phyloP scores from a whole-genome alignment of 73 alveolate species.

The Blepharisma japonicum region DNA sequence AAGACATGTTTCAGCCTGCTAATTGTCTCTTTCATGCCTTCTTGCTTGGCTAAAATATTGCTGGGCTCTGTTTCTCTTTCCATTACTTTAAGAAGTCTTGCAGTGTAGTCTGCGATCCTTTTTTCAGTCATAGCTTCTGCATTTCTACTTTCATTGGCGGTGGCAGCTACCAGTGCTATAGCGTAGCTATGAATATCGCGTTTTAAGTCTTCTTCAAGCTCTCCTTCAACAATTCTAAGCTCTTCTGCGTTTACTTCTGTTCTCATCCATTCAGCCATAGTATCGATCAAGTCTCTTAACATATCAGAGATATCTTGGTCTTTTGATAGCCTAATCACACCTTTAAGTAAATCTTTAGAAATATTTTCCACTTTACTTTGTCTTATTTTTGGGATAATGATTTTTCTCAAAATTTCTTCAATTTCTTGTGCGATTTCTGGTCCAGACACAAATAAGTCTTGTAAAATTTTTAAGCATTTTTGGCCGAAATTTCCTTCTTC shows the following conservation, averaged over 20 bases:
- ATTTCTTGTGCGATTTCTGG: conserved; percentile 24
- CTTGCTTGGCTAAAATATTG: neutral
- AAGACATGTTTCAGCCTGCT: conserved; percentile 41
- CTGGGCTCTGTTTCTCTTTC: conserved; percentile 38
- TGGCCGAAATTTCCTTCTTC: conserved; percentile 33
- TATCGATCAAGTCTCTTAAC: neutral
- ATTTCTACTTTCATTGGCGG: conserved; percentile 23
- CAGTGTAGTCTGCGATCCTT: conserved; percentile 32
- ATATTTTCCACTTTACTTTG: neutral
- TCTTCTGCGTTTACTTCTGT: conserved; percentile 12
- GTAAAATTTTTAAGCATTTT: neutral
- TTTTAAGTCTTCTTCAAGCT: neutral
- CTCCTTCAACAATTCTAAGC: neutral
- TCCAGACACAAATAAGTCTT: conserved; percentile 20
- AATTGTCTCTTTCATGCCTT: conserved; percentile 24
- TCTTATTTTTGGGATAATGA: conserved; percentile 20
- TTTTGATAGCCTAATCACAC: conserved; percentile 12
- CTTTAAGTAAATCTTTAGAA: neutral
- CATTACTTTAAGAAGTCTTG: conserved; percentile 40
- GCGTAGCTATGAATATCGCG: neutral
- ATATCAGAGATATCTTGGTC: conserved; percentile 20
- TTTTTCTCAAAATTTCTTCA: conserved; percentile 14
- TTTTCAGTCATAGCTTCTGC: conserved; percentile 39
- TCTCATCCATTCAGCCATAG: conserved; percentile 29
- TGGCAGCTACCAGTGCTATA: conserved; percentile 15